Conservation (phyloP, 805 yeast species). For the Candida xyloterini region DNA sequence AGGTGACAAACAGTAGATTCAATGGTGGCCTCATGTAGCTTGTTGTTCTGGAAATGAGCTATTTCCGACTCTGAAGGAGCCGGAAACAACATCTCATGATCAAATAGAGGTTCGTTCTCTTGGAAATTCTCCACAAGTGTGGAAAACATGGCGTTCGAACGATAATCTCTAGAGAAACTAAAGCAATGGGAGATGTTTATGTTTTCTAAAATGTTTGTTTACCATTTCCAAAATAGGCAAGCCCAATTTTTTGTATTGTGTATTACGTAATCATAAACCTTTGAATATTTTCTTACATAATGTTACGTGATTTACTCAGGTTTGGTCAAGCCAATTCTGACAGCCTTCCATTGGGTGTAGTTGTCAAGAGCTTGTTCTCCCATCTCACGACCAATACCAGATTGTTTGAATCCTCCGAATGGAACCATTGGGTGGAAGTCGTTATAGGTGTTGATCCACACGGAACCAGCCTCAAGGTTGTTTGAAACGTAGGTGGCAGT, state of each 20-base stretch:
- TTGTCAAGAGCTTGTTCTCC: constrained; percentile 74
- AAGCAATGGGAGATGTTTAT: constrained; percentile 1
- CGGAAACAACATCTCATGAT: constrained; percentile 32
- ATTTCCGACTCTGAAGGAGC: constrained; percentile 33
- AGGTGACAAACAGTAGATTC: constrained; percentile 53
- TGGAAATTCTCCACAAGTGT: constrained; percentile 28
- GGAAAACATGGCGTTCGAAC: constrained; percentile 7
- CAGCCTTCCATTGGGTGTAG: constrained; percentile 74
- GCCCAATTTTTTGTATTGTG: no score
- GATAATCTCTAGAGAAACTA: neutral
- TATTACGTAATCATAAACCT: neutral
- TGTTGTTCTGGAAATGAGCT: constrained; percentile 23
- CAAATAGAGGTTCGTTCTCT: constrained; percentile 34
- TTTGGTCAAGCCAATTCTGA: constrained; percentile 43
- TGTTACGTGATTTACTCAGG: constrained; percentile 22
- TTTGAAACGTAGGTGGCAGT: constrained; percentile 63
- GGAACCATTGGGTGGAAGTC: constrained; percentile 74
- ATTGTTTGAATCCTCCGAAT: constrained; percentile 78
- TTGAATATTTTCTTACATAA: constrained; percentile 1
- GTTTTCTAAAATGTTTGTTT: constrained; percentile 6
- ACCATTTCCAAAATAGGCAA: constrained; percentile 2
- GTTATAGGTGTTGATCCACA: constrained; percentile 79
- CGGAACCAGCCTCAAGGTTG: constrained; percentile 69
- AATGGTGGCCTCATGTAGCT: constrained; percentile 28
- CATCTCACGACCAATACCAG: constrained; percentile 87